A percentile compares a stretch with the other conserved stretches of the same genome.
These are phyloP conservation scores for Coemansia furcata DNA, from an alignment of 192 early-diverging fungal species.

Conservation along the genomic window DNA sequence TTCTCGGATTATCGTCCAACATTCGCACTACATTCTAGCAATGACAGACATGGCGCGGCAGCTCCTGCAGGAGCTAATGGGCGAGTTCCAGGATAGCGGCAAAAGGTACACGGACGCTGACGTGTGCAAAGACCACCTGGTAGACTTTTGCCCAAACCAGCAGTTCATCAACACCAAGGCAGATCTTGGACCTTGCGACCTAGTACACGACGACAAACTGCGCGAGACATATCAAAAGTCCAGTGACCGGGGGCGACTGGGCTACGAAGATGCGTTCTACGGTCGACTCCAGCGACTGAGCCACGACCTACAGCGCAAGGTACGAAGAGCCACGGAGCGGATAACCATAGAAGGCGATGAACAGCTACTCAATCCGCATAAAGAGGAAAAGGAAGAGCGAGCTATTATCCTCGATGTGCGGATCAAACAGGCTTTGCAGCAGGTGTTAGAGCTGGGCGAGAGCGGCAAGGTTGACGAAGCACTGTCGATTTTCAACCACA, in stretches of 20 bases:
- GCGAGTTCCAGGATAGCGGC: conserved; percentile 41
- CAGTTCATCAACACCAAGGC: conserved; percentile 89
- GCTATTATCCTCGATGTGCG: conserved; percentile 79
- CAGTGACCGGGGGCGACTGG: conserved; percentile 63
- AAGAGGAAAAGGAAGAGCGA: conserved; percentile 79
- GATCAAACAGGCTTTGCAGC: conserved; percentile 63
- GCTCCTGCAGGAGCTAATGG: conserved; percentile 55
- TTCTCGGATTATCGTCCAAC: background rate
- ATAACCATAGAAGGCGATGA: conserved; percentile 66
- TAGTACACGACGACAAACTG: conserved; percentile 80
- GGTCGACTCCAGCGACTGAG: conserved; percentile 61
- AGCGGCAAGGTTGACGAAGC: conserved; percentile 75
- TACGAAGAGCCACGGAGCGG: conserved; percentile 67
- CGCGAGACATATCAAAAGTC: conserved; percentile 59
- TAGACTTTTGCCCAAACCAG: conserved; percentile 78
- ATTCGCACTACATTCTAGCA: background rate
- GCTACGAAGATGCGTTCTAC: conserved; percentile 75
- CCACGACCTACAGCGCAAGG: conserved; percentile 69
- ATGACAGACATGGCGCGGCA: conserved; percentile 53
- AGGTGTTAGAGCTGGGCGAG: conserved; percentile 73
- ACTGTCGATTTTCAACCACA: conserved; percentile 57
- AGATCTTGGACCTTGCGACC: conserved; percentile 68
- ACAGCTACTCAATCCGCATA: conserved; percentile 58
- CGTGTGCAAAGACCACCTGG: conserved; percentile 76
- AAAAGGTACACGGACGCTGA: conserved; percentile 41